Conservation (phyloP, 306 rosid species). For the Sesbania bispinosa region DNA sequence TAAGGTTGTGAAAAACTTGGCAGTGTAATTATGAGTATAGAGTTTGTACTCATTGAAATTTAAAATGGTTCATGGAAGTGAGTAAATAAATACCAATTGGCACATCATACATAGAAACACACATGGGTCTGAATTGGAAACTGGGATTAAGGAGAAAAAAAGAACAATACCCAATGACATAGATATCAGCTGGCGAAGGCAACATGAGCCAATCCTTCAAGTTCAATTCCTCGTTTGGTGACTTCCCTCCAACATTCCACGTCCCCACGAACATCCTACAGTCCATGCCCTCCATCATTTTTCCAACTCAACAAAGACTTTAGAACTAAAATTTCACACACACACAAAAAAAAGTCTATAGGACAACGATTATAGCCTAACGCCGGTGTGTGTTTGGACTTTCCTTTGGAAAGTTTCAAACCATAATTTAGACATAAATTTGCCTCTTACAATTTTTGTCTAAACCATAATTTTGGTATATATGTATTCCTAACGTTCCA, state of each 20-base stretch:
- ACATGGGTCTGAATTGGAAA: background rate
- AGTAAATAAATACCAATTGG: background rate
- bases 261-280: slow-evolving; percentile 61
- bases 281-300: background rate
- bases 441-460: too few relatives aligned
- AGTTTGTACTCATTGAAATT: background rate
- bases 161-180: slow-evolving; percentile 54
- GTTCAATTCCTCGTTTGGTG: slow-evolving; percentile 57
- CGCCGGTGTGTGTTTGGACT: too few relatives aligned
- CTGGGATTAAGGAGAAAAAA: background rate
- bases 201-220: slow-evolving; percentile 59
- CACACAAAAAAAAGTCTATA: background rate
- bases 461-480: too few relatives aligned
- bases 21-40: slow-evolving; percentile 2
- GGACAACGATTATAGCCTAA: background rate
- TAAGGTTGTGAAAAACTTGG: background rate
- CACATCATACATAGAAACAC: background rate
- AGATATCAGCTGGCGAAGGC: slow-evolving; percentile 55
- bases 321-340: background rate
- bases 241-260: slow-evolving; percentile 78
- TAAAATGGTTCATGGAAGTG: background rate
- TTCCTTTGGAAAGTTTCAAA: too few relatives aligned
- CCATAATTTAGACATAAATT: too few relatives aligned
- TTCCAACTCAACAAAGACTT: background rate
- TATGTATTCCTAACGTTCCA: too few relatives aligned